phyloP scores from a whole-genome alignment of 495 filamentous ascomycete genomes.

The Sabuloglossum arenarium region DNA sequence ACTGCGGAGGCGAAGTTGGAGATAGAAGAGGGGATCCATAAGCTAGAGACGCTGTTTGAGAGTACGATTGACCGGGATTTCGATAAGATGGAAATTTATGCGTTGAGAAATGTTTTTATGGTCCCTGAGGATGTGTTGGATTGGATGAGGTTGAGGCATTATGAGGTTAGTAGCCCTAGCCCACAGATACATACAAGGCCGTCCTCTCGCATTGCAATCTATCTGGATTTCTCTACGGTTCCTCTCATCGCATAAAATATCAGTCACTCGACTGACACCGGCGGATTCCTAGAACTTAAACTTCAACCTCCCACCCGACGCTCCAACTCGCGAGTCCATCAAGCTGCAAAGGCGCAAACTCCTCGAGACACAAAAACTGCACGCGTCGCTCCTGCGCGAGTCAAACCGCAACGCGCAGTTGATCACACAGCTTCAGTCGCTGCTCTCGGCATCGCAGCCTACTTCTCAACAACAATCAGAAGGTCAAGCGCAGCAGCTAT shows the following conservation, averaged over 20 bases:
- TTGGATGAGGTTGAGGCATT: conserved; percentile 71
- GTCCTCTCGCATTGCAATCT: neutral
- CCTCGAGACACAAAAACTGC: conserved; percentile 61
- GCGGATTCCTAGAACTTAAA: conserved; percentile 4
- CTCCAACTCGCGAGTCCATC: conserved; percentile 42
- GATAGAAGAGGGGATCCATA: conserved; percentile 75
- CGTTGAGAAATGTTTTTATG: conserved; percentile 69
- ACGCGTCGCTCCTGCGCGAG: conserved; percentile 52
- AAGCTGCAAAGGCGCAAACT: conserved; percentile 52
- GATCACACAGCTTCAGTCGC: conserved; percentile 38
- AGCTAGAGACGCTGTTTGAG: conserved; percentile 87
- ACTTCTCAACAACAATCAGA: too few relatives aligned
- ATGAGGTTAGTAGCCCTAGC: conserved; percentile 34
- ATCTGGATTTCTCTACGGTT: neutral
- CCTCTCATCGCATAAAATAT: neutral
- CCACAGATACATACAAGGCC: neutral
- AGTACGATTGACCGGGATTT: conserved; percentile 57
- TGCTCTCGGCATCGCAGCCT: conserved; percentile 24
- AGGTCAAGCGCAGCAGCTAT: conserved; percentile 9
- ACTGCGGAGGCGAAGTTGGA: conserved; percentile 38
- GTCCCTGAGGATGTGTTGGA: conserved; percentile 48
- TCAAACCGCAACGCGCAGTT: conserved; percentile 53
- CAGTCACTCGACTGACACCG: neutral
- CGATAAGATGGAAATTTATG: conserved; percentile 64
- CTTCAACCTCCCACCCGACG: conserved; percentile 14